Base-by-base conservation (phyloP, 2,329 filamentous ascomycete species). In the Furcasterigmium sp. region DNA sequence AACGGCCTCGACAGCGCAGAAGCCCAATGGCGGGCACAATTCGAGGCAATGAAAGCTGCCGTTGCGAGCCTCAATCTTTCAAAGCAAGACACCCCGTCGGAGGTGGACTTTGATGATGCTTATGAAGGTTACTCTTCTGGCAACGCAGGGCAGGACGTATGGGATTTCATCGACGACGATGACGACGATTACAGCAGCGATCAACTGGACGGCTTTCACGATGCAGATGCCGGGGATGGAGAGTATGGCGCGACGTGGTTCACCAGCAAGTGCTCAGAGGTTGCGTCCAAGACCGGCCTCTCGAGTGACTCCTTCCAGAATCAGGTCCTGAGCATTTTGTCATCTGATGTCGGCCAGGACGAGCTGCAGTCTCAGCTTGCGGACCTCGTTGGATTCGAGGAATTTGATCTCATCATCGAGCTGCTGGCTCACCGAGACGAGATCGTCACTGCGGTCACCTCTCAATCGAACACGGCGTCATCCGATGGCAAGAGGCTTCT, bases 331-430 rank as follows among this genome's bases (percentile, higher is more conserved):
- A 85, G 87, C 5, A 73, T 91, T 3, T 64, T 98, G 28, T 76
- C 75, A 8, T 87, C 88, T 5, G 67, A 69, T n/a, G 67, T 62
- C 36, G 74, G 78, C 25, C 86, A 95, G 45, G 87, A 95, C 45
- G 89, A 95, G 62, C 70, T 97, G n/a, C 91, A 97, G 61, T 91
- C 90, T 58, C 82, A 84, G 32, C 74, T 98, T 28, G 89, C 87
- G 0, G 93, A 98, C 54, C 79, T 96, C 35, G 74, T 98, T 47
- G 93, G 94, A 0, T 97, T 91, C 56, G 90, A 93, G 54, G 89
- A 97, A 57, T 72, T 98, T 15, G 91, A 98, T 51, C 83, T 98
- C 55, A 85, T 97, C 42, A 91, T 91, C 49, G 88, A 96, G 49
- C 70, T 97, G n/a, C 84, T 97, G 41, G 76, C 82, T 3, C 82